Evolutionary conservation across 2,329 filamentous ascomycete species (phyloP), one percentile per base, ranked within the genome.

Genomic region (Coniella lustricola): DNA sequence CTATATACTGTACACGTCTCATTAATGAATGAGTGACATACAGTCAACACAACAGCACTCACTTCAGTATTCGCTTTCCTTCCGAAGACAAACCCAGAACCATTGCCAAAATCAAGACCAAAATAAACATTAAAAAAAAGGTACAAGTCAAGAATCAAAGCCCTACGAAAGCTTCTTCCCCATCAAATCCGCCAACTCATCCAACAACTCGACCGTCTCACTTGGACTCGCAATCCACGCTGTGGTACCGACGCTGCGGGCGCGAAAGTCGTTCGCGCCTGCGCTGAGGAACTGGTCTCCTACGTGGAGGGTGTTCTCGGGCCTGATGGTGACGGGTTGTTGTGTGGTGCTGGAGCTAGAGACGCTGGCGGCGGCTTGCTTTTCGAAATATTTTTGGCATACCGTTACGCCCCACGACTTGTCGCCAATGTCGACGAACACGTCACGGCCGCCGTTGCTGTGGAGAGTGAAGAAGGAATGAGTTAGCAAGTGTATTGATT

Each of bases 401-500:
- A 90, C 89, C 31, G 87, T 77, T 3, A 98, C 93, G 55, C 93
- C 93, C 86, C 90, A 95, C 46, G 85, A 90, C 70, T 98, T 98
- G 70, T 98, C 93, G 48, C 93, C 93, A 61, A 98, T 96, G 64
- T 98, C 93, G 46, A 98, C 90, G 67, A 98, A 98, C 36, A 97
- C 90, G 64, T 98, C 93, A 54, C 93, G 91, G 10, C 93, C 93
- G 46, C 91, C 93, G 65, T 98, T 98, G 73, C 50, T 53, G 20
- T 14, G 16, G 3, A 13, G 12, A 17, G 18, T 22, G 3, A 18
- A 25, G 12, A 9, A 21, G 17, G 10, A 9, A n/a, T 1, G 8
- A n/a, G n/a, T n/a, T n/a, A n/a, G n/a, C n/a, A n/a, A n/a, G n/a
- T n/a, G n/a, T n/a, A n/a, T n/a, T n/a, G n/a, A n/a, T n/a, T n/a